phyloP scores from a whole-genome alignment of 495 filamentous ascomycete genomes.

The Penicillium ochrochloron region DNA sequence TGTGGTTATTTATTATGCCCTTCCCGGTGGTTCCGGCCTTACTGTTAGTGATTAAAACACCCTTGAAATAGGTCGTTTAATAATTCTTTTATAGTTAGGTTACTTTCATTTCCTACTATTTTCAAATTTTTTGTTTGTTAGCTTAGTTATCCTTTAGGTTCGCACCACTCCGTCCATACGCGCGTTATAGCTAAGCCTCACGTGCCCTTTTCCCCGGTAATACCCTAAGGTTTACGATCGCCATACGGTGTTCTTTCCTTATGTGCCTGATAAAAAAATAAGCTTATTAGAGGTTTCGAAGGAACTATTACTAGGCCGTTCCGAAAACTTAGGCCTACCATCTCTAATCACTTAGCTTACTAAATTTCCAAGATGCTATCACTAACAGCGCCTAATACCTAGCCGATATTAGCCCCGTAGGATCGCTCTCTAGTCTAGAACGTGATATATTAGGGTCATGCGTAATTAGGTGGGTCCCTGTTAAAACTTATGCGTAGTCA shows the following conservation, averaged over 20 bases:
- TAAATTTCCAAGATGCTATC: background rate
- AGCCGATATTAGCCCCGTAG: background rate
- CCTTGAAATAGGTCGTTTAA: background rate
- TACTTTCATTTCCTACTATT: background rate
- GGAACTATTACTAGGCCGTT: background rate
- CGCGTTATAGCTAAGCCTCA: background rate
- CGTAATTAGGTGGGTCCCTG: background rate
- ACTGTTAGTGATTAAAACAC: background rate
- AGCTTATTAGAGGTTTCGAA: background rate
- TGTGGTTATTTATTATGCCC: background rate
- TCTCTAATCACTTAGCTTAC: conserved; percentile 1
- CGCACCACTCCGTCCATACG: background rate
- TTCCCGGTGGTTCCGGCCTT: background rate
- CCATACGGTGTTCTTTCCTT: background rate
- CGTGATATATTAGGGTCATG: background rate
- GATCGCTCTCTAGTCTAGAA: background rate
- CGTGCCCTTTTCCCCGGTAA: background rate
- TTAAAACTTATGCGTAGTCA: background rate
- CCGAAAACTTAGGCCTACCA: background rate
- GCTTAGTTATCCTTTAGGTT: background rate
- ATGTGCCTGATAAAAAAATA: background rate
- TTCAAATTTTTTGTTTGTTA: background rate
- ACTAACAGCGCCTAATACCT: background rate
- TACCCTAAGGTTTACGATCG: background rate
- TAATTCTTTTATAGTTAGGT: background rate